Conservation (phyloP, 2,329 filamentous ascomycete species). For the Mycosphaerella sp. region DNA sequence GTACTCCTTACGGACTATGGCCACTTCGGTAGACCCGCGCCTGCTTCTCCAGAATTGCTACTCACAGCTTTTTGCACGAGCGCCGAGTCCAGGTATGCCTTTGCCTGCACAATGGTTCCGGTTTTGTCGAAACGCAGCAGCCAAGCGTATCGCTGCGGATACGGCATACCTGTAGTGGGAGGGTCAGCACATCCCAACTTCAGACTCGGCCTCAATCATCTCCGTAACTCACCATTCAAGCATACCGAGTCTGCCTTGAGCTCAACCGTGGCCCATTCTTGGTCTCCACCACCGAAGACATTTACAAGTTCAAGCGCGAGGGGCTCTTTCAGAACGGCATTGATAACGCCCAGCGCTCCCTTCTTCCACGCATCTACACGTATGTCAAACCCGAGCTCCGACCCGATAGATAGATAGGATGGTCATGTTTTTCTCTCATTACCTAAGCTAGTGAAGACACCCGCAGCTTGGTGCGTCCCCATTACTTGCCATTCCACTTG, state of each 20-base stretch:
- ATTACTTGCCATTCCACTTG: slow-evolving; percentile 30
- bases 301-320: slow-evolving; percentile 26
- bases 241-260: slow-evolving; percentile 26
- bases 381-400: not conserved
- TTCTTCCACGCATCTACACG: slow-evolving; percentile 26
- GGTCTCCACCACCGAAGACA: slow-evolving; percentile 25
- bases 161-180: slow-evolving; percentile 19
- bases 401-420: too few relatives aligned
- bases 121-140: slow-evolving; percentile 25
- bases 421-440: not conserved
- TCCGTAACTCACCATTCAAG: slow-evolving; percentile 24
- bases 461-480: slow-evolving; percentile 27
- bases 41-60: slow-evolving; percentile 12
- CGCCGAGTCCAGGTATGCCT: slow-evolving; percentile 25
- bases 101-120: slow-evolving; percentile 27
- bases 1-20: not conserved
- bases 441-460: slow-evolving; percentile 24
- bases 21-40: slow-evolving; percentile 3
- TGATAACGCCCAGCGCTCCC: slow-evolving; percentile 24
- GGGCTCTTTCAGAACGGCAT: slow-evolving; percentile 22
- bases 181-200: not conserved
- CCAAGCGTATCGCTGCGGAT: slow-evolving; percentile 29
- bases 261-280: slow-evolving; percentile 28
- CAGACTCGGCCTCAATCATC: not conserved
- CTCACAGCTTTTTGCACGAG: slow-evolving; percentile 27